Evolutionary conservation across 495 filamentous ascomycete genomes (phyloP).

Genomic region (Aspergillus panamensis): DNA sequence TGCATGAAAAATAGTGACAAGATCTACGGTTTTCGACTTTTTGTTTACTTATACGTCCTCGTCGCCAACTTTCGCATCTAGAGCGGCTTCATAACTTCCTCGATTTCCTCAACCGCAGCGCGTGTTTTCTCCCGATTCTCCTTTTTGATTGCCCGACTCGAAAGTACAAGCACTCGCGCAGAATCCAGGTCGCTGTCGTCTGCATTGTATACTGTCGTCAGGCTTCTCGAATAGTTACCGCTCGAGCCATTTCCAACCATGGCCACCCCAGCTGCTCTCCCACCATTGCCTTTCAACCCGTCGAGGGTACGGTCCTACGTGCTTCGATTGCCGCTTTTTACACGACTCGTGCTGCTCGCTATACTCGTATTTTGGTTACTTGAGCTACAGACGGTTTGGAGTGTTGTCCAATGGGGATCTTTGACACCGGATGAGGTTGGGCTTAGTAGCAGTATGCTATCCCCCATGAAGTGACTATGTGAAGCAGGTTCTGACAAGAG

Average conservation of each 20-base stretch:
- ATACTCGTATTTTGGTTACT: constrained; percentile 67
- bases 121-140: neutral
- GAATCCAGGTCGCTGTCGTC: neutral
- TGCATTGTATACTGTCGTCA: neutral
- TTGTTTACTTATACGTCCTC: neutral
- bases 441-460: constrained; percentile 69
- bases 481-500: constrained; percentile 9
- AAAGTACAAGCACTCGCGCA: neutral
- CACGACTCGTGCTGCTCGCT: constrained; percentile 65
- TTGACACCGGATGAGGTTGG: constrained; percentile 73
- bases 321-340: constrained; percentile 82
- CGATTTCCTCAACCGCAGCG: neutral
- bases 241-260: constrained; percentile 20
- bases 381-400: constrained; percentile 61
- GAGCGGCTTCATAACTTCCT: neutral
- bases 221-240: neutral
- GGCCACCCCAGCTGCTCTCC: constrained; percentile 41
- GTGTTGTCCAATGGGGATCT: constrained; percentile 68
- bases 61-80: neutral
- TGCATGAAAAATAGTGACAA: neutral
- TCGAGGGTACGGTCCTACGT: constrained; percentile 63
- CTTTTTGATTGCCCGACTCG: neutral
- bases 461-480: neutral
- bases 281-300: constrained; percentile 49
- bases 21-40: neutral